phyloP scores from a whole-genome alignment of 768 basidiomycete genomes.

The Boletus tomentosulus region DNA sequence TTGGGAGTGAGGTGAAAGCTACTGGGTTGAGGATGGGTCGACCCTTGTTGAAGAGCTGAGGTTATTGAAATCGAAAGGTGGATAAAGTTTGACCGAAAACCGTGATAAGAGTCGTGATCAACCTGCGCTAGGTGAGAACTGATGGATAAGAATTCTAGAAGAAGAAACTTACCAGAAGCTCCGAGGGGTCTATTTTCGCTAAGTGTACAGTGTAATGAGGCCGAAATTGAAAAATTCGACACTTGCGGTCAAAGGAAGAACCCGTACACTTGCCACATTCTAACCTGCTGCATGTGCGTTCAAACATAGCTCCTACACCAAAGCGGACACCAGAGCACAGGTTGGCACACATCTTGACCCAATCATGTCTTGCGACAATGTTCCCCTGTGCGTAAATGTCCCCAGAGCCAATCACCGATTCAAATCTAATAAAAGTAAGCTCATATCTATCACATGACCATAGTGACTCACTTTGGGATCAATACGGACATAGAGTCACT shows the following conservation, averaged over 20 bases:
- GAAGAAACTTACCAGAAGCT: constrained; percentile 42
- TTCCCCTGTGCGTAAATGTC: constrained; percentile 19
- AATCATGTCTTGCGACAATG: constrained; percentile 30
- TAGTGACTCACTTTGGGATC: constrained; percentile 72
- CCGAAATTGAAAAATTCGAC: constrained; percentile 74
- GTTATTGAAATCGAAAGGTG: constrained; percentile 86
- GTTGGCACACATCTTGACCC: constrained; percentile 76
- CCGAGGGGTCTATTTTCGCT: constrained; percentile 42
- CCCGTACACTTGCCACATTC: constrained; percentile 63
- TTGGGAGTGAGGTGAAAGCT: constrained; percentile 84
- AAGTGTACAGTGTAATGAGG: constrained; percentile 77
- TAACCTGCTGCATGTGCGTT: constrained; percentile 66
- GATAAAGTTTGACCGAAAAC: constrained; percentile 90
- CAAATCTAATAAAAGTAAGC: constrained; percentile 18
- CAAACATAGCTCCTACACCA: constrained; percentile 78
- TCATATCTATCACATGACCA: not conserved
- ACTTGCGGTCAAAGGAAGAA: constrained; percentile 65
- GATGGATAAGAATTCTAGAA: not conserved
- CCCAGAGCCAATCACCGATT: constrained; percentile 4
- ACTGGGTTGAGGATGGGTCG: constrained; percentile 41
- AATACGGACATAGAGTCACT: constrained; percentile 79
- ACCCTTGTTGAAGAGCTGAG: constrained; percentile 47
- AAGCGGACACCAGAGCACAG: constrained; percentile 81
- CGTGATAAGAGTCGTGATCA: constrained; percentile 70
- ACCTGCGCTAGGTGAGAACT: constrained; percentile 30